A percentile compares a stretch with the other conserved stretches of the same genome.
These are phyloP conservation scores for Wickerhamomyces ciferrii DNA, from an alignment of 805 yeast species.

Conservation along the genomic window DNA sequence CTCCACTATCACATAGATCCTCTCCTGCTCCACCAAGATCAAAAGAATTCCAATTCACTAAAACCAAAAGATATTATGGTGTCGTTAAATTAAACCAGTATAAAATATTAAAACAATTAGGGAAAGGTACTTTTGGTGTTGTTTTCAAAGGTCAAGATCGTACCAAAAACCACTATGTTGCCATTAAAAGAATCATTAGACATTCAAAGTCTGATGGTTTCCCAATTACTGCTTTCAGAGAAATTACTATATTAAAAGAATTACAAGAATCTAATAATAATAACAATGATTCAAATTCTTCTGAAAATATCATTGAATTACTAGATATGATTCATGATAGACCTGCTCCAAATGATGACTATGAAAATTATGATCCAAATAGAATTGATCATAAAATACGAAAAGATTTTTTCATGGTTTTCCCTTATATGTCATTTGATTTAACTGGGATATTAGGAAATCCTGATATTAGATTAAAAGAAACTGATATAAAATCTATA, in stretches of 20 bases:
- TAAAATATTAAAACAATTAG: conserved; percentile 40
- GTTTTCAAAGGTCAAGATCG: conserved; percentile 71
- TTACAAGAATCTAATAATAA: conserved; percentile 40
- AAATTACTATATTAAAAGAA: conserved; percentile 73
- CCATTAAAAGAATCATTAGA: conserved; percentile 79
- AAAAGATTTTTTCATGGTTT: conserved; percentile 69
- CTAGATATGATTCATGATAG: conserved; percentile 70
- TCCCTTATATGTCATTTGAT: conserved; percentile 91
- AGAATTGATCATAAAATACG: conserved; percentile 3
- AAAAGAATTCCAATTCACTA: not conserved
- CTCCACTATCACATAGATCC: not conserved
- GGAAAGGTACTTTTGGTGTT: conserved; percentile 87
- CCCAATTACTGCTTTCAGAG: conserved; percentile 94
- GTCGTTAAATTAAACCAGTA: conserved; percentile 25
- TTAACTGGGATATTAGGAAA: conserved; percentile 85
- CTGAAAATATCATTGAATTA: conserved; percentile 64
- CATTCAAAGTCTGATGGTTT: conserved; percentile 48
- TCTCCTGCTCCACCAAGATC: not conserved
- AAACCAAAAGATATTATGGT: conserved; percentile 2
- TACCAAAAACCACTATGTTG: conserved; percentile 50
- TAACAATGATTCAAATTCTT: too few relatives aligned
- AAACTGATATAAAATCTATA: conserved; percentile 76
- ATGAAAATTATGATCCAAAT: not conserved
- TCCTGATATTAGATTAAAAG: conserved; percentile 53
- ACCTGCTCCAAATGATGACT: conserved; percentile 20